Percentiles rank a stretch among this genome's conserved stretches.
phyloP scores from a whole-genome alignment of 2,329 filamentous ascomycete genomes.

The Cytospora leucostoma region DNA sequence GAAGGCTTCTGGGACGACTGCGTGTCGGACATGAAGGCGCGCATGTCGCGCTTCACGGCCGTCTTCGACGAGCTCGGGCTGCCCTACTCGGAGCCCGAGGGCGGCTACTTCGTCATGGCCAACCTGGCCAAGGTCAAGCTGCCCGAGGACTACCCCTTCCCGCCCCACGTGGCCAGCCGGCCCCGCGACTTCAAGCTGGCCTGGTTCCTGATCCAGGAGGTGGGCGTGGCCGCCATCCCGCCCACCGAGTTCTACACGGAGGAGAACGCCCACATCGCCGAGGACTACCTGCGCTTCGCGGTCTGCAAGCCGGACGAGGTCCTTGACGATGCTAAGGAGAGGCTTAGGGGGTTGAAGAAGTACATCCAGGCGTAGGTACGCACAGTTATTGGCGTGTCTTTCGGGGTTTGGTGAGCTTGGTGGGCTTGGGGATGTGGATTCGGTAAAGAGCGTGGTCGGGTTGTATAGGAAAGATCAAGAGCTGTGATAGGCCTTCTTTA shows the following conservation, averaged over 20 bases:
- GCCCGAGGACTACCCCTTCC: conserved; percentile 83
- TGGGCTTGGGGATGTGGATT: neutral
- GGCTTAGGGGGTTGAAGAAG: conserved; percentile 71
- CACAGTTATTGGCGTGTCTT: neutral
- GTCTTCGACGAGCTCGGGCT: conserved; percentile 75
- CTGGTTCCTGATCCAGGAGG: conserved; percentile 96
- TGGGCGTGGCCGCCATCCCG: conserved; percentile 93
- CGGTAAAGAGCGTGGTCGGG: too few relatives aligned
- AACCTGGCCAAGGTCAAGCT: conserved; percentile 89
- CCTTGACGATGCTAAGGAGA: conserved; percentile 74
- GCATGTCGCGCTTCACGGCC: conserved; percentile 84
- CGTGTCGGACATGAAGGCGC: conserved; percentile 83
- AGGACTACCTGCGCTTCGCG: conserved; percentile 92
- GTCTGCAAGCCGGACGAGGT: conserved; percentile 95
- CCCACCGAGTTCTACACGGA: conserved; percentile 97
- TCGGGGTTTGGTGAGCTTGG: neutral
- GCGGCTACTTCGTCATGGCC: conserved; percentile 95
- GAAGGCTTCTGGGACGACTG: conserved; percentile 86
- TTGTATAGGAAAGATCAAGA: too few relatives aligned
- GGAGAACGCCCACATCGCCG: conserved; percentile 76
- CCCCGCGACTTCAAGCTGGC: conserved; percentile 91
- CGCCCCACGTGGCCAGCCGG: conserved; percentile 79
- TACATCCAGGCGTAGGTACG: conserved; percentile 52
- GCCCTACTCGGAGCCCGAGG: conserved; percentile 89
- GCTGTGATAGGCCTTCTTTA: too few relatives aligned